These are phyloP conservation scores for Ophidiomyces ophidiicola DNA, from an alignment of 2,329 filamentous ascomycete species.

Conservation along the genomic window DNA sequence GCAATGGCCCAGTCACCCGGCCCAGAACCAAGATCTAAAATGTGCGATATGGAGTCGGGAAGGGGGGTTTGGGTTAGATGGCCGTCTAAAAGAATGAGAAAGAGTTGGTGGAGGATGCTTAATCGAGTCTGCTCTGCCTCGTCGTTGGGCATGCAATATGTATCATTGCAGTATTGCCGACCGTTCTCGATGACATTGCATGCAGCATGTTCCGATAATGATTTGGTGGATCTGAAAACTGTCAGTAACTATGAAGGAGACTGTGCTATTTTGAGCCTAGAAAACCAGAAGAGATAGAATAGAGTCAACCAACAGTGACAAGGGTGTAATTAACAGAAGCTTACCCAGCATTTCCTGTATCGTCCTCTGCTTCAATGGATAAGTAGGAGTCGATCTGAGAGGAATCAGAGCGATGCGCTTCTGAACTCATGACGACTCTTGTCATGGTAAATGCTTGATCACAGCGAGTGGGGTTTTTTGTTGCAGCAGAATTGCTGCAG, in stretches of 20 bases:
- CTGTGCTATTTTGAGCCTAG: too few relatives aligned
- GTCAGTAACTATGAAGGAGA: too few relatives aligned
- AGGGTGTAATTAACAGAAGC: background rate
- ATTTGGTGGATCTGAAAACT: constrained; percentile 28
- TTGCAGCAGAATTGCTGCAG: constrained; percentile 10
- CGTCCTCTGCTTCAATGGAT: constrained; percentile 3
- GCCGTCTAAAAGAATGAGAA: constrained; percentile 35
- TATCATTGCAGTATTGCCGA: constrained; percentile 48
- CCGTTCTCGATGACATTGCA: constrained; percentile 50
- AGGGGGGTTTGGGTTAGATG: constrained; percentile 25
- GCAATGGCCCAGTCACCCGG: constrained; percentile 25
- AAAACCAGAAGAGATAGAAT: too few relatives aligned
- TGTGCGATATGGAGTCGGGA: constrained; percentile 20
- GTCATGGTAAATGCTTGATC: background rate
- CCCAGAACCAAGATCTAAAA: constrained; percentile 38
- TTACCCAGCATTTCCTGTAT: constrained; percentile 6
- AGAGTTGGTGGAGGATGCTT: constrained; percentile 52
- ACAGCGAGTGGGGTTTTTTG: background rate
- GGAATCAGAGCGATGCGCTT: background rate
- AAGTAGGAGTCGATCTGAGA: constrained; percentile 1
- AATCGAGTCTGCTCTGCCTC: constrained; percentile 52
- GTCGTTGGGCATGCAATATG: constrained; percentile 56
- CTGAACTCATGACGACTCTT: background rate
- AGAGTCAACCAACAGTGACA: too few relatives aligned
- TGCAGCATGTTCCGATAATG: constrained; percentile 29